Evolutionary conservation across 2,329 filamentous ascomycete species (phyloP).

Genomic region (Leptographium wingfieldii): DNA sequence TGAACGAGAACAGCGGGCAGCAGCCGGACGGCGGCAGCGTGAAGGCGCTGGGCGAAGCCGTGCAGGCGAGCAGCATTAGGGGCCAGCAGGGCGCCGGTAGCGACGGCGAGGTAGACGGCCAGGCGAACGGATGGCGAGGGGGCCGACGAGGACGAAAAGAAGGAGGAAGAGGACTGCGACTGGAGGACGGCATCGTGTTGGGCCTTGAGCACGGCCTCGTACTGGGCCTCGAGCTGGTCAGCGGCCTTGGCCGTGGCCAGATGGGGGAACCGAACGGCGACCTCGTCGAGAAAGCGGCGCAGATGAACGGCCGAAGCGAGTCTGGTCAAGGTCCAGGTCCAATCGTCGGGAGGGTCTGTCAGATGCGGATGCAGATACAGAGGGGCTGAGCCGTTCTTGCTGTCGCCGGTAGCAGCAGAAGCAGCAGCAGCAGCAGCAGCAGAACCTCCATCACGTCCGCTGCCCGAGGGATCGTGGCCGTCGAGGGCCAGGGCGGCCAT

Average conservation of each 20-base stretch:
- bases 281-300: background rate
- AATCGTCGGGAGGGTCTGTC: background rate
- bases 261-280: background rate
- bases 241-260: background rate
- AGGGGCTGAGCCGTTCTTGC: no score
- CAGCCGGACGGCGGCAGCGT: conserved; percentile 1
- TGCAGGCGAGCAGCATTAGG: background rate
- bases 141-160: background rate
- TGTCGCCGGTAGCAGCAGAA: background rate
- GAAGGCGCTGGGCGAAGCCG: conserved; percentile 1
- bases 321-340: background rate
- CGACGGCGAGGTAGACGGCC: background rate
- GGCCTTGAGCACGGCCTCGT: background rate
- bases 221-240: background rate
- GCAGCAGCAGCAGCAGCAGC: no score
- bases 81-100: background rate
- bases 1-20: background rate
- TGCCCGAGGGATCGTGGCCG: conserved; percentile 4
- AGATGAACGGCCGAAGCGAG: background rate
- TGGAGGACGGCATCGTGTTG: background rate
- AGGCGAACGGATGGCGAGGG: background rate
- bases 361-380: no score
- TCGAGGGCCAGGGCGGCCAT: conserved; percentile 4
- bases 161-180: background rate
- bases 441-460: background rate